phyloP scores from a whole-genome alignment of 73 alveolate genomes.

The Uronychia binucleata region DNA sequence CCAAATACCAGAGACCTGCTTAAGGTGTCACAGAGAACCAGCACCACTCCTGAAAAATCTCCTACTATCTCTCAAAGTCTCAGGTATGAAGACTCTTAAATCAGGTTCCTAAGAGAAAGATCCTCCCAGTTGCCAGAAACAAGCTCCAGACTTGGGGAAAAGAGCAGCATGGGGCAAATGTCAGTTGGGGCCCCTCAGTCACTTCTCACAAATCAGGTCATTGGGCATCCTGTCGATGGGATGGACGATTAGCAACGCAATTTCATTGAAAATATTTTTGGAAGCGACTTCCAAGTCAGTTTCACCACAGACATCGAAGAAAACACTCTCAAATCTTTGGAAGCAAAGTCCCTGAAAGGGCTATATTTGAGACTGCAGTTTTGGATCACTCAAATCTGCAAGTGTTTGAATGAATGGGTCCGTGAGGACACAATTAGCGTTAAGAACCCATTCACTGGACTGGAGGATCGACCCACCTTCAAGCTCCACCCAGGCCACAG shows the following conservation, averaged over 20 bases:
- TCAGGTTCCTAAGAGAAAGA: not conserved
- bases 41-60: not conserved
- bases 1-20: not conserved
- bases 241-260: constrained; percentile 38
- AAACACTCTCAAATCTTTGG: constrained; percentile 39
- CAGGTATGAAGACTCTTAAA: too few species aligned
- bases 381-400: constrained; percentile 67
- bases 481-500: constrained; percentile 34
- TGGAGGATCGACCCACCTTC: not conserved
- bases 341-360: constrained; percentile 63
- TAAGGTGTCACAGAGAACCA: not conserved
- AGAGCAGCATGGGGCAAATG: too few species aligned
- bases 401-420: constrained; percentile 14
- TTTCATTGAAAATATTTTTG: constrained; percentile 54
- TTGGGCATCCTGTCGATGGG: too few species aligned
- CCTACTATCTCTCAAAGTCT: not conserved
- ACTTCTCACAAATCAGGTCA: too few species aligned
- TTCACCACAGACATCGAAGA: constrained; percentile 6
- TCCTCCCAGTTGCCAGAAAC: too few species aligned
- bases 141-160: too few species aligned
- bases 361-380: constrained; percentile 64
- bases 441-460: not conserved
- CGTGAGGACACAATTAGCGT: not conserved
- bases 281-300: constrained; percentile 28
- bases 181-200: too few species aligned